Conservation (phyloP, 441 rosid species). For the Kokia cookei region DNA sequence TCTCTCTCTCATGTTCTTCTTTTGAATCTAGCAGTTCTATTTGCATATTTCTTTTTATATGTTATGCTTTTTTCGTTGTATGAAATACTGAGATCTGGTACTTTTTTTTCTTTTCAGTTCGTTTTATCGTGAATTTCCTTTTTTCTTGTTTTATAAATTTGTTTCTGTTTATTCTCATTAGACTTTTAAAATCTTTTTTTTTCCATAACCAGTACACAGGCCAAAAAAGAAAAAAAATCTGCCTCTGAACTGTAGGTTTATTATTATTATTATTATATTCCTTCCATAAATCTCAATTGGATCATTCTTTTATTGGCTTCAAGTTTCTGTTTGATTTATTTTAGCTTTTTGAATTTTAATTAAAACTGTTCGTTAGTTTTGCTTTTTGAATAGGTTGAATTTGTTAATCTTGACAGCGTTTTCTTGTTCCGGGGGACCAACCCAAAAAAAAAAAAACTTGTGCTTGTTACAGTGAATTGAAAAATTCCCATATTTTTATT, state of each 20-base stretch:
- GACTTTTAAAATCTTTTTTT: background rate
- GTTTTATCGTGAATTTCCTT: background rate
- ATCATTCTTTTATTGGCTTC: slow-evolving; percentile 28
- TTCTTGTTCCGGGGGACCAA: background rate
- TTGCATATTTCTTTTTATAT: background rate
- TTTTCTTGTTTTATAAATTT: background rate
- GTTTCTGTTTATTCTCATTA: background rate
- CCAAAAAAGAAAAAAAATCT: too few species aligned
- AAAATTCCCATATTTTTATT: background rate
- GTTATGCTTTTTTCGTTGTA: background rate
- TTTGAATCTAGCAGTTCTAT: slow-evolving; percentile 1
- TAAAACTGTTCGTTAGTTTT: background rate
- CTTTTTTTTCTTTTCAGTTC: background rate
- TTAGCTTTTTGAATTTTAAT: background rate
- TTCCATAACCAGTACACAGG: background rate
- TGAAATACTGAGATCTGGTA: background rate
- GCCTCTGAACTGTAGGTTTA: background rate
- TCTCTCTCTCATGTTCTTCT: background rate
- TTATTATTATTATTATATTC: background rate
- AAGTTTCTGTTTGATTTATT: background rate
- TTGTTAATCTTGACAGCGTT: slow-evolving; percentile 2
- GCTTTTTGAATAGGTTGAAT: slow-evolving; percentile 5
- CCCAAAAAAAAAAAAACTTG: background rate
- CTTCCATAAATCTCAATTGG: slow-evolving; percentile 6
- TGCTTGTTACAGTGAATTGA: background rate